A percentile compares a stretch with the other conserved stretches of the same genome.
Evolutionary conservation across 1,284 basidiomycete genomes (phyloP).

Genomic region (Ustilago sp.): DNA sequence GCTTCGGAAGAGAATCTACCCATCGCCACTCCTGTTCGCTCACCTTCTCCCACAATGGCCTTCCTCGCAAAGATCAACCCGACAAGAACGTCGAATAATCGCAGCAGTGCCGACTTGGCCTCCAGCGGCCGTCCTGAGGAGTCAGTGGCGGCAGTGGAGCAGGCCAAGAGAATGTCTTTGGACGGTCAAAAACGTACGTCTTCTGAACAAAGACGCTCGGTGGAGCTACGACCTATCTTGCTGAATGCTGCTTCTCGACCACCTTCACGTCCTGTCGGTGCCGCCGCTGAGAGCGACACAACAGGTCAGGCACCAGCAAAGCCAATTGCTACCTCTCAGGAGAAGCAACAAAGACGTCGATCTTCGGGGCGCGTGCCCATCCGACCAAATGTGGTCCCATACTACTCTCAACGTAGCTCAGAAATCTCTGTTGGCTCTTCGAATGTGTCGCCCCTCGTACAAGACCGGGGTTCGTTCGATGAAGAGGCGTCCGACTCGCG

Average conservation of each 20-base stretch:
- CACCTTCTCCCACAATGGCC: constrained; percentile 27
- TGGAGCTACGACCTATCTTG: constrained; percentile 44
- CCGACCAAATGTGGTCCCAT: constrained; percentile 42
- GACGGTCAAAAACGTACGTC: constrained; percentile 28
- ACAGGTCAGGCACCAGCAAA: background rate
- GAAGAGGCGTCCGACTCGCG: constrained; percentile 18
- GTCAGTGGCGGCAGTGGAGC: background rate
- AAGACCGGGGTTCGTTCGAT: constrained; percentile 32
- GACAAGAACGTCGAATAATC: constrained; percentile 14
- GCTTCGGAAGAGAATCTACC: constrained; percentile 18
- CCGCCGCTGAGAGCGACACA: background rate
- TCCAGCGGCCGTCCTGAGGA: background rate
- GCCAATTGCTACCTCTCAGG: constrained; percentile 1
- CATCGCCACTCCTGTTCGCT: constrained; percentile 13
- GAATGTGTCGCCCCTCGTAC: constrained; percentile 14
- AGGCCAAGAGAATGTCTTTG: constrained; percentile 15
- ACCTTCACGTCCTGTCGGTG: constrained; percentile 1
- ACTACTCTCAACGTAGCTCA: constrained; percentile 39
- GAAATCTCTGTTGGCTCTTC: constrained; percentile 36
- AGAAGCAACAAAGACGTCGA: constrained; percentile 25
- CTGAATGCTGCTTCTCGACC: constrained; percentile 30
- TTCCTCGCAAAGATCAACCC: constrained; percentile 45
- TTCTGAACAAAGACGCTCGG: constrained; percentile 31
- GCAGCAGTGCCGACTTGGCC: constrained; percentile 33
- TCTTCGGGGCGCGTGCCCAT: constrained; percentile 24